phyloP scores from a whole-genome alignment of 192 early-diverging fungal species.

The Allomyces macrogynus region DNA sequence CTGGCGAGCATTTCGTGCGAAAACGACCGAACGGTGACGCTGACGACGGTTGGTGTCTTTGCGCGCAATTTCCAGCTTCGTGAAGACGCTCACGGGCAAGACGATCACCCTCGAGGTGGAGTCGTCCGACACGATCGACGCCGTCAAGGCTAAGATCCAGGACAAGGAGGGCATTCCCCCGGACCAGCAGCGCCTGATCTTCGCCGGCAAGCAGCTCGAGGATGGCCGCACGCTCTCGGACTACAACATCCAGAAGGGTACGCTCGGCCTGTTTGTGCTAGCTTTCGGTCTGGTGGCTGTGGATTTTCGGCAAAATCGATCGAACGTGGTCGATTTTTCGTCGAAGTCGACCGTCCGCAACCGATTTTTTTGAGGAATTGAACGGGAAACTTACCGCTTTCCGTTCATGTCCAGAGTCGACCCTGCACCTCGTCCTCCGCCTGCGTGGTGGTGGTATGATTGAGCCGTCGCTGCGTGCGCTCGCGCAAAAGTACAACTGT shows the following conservation, averaged over 20 bases:
- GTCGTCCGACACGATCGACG: conserved; percentile 77
- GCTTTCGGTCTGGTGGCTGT: too few species aligned
- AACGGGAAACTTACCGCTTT: background rate
- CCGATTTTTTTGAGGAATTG: too few species aligned
- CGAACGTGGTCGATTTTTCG: background rate
- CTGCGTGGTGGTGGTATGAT: conserved; percentile 92
- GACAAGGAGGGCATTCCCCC: conserved; percentile 98
- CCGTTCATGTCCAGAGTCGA: conserved; percentile 42
- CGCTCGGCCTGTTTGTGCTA: background rate
- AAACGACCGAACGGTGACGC: too few species aligned
- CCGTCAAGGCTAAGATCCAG: conserved; percentile 89
- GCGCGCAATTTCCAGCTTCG: conserved; percentile 18
- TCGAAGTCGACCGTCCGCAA: too few species aligned
- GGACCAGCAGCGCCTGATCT: conserved; percentile 98
- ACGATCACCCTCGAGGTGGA: conserved; percentile 79
- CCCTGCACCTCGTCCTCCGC: conserved; percentile 88
- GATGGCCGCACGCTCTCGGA: conserved; percentile 92
- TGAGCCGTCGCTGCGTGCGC: conserved; percentile 93
- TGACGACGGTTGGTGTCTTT: too few species aligned
- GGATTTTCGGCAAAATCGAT: background rate
- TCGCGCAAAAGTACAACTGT: conserved; percentile 99
- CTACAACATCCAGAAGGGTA: conserved; percentile 99
- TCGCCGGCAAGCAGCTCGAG: conserved; percentile 99
- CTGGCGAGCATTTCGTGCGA: too few species aligned
- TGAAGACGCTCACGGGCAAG: conserved; percentile 72